phyloP scores from a whole-genome alignment of 345 rosid species.

The Pugionium dolabratum region DNA sequence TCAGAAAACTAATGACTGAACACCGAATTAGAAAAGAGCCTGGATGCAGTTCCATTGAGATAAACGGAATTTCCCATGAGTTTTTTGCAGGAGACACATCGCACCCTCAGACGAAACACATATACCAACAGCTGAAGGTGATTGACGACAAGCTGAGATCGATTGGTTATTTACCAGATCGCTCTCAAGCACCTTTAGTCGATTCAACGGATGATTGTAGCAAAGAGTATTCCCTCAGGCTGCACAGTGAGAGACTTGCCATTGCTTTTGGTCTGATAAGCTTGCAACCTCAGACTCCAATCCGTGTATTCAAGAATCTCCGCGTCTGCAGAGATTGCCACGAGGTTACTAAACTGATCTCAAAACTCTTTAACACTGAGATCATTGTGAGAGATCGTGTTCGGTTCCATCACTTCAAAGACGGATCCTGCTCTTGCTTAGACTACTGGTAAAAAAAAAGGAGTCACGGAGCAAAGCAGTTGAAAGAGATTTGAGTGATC shows the following conservation, averaged over 20 bases:
- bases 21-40: constrained; percentile 72
- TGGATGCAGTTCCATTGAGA: constrained; percentile 82
- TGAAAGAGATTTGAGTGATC: constrained; percentile 1
- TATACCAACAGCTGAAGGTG: constrained; percentile 54
- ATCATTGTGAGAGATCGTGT: constrained; percentile 75
- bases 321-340: constrained; percentile 68
- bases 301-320: constrained; percentile 75
- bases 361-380: constrained; percentile 57
- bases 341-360: constrained; percentile 61
- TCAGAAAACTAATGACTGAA: constrained; percentile 71
- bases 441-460: constrained; percentile 62
- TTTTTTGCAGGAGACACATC: constrained; percentile 83
- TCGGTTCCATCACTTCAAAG: constrained; percentile 75
- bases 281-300: constrained; percentile 60
- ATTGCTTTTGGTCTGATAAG: constrained; percentile 70
- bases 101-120: constrained; percentile 61
- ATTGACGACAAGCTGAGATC: constrained; percentile 54
- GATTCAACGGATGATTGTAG: constrained; percentile 48
- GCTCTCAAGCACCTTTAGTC: constrained; percentile 57
- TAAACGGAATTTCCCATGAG: constrained; percentile 67
- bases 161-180: constrained; percentile 53
- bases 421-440: constrained; percentile 70
- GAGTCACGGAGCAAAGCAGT: neutral
- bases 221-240: constrained; percentile 54
- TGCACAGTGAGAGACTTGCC: constrained; percentile 85